Evolutionary conservation across 2,329 filamentous ascomycete species (phyloP), one percentile per base, ranked within the genome.

Genomic region (Apiospora aurea): DNA sequence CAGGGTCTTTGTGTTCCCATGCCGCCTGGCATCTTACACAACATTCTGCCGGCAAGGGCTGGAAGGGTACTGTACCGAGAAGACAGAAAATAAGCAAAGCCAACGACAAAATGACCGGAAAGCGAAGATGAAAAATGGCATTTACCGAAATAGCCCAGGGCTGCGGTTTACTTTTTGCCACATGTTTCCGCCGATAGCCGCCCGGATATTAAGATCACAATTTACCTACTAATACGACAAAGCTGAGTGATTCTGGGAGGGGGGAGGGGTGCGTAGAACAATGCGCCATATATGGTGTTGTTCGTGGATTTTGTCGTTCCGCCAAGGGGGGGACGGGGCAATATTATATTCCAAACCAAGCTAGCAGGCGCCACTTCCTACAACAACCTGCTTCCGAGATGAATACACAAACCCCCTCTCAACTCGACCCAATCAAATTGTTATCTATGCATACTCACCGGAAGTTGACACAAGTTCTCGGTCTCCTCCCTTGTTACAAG

Each of bases 331-430:
- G 26, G 26, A 29, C 10, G 29, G 49, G 16, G 34, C 21, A 64
- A 64, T 64, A 64, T 64, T 64, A 64, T 64, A 64, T 64, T 24
- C 57, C 57, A 64, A 64, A 64, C 57, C 57, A 64, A 41, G 57
- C 57, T 64, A 64, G 34, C 53, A 61, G 18, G 57, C 53, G 53
- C 57, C 57, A 64, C 57, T n/a, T 41, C 29, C 57, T 41, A 38
- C 7, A 34, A n/a, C 57, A 26, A 57, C 26, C 24, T 3, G 34
- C 10, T 64, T 14, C 57, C 57, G 57, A 64, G 34, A 41, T 64
- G 57, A 64, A 61, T 10, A 18, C 34, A 18, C 34, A 34, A 29
- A n/a, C n/a, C 29, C 29, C 29, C 26, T 57, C 26, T 61, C 18
- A 38, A 5, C 7, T 24, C 21, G 4, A 24, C 49, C 49, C 24